Evolutionary conservation across 2,329 filamentous ascomycete species (phyloP).

Genomic region (Colletotrichum gloeosporioides): DNA sequence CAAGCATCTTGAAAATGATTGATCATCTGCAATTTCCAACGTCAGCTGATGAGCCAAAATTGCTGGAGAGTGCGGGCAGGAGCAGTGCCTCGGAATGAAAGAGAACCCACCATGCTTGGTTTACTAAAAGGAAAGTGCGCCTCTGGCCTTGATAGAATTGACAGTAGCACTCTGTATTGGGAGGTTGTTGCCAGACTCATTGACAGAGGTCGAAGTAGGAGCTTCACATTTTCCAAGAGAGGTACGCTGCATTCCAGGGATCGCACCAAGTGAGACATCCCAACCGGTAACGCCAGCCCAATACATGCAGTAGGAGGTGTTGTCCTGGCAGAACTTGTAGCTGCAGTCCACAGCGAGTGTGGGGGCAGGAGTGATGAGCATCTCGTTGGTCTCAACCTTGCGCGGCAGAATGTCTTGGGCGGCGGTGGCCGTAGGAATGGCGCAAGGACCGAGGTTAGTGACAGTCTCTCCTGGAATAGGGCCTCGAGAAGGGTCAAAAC

Average conservation of each 20-base stretch:
- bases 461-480: constrained; percentile 34
- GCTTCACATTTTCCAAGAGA: constrained; percentile 34
- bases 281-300: constrained; percentile 43
- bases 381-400: background rate
- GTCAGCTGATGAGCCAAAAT: background rate
- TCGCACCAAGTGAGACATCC: constrained; percentile 34
- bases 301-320: constrained; percentile 41
- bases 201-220: background rate
- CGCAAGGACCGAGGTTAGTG: constrained; percentile 8
- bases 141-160: background rate
- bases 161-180: background rate
- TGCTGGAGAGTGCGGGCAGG: no score
- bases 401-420: background rate
- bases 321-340: constrained; percentile 26
- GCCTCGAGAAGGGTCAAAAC: constrained; percentile 29
- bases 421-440: background rate
- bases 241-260: constrained; percentile 41
- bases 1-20: background rate
- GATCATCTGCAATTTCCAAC: background rate
- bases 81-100: no score
- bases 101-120: background rate
- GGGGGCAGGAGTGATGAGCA: background rate
- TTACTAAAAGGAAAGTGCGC: background rate
- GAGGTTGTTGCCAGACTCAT: background rate
- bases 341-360: constrained; percentile 33